A percentile compares a stretch with the other conserved stretches of the same genome.
Conservation (phyloP, 2,329 filamentous ascomycete genomes). For the Pseudocercospora vitis region DNA sequence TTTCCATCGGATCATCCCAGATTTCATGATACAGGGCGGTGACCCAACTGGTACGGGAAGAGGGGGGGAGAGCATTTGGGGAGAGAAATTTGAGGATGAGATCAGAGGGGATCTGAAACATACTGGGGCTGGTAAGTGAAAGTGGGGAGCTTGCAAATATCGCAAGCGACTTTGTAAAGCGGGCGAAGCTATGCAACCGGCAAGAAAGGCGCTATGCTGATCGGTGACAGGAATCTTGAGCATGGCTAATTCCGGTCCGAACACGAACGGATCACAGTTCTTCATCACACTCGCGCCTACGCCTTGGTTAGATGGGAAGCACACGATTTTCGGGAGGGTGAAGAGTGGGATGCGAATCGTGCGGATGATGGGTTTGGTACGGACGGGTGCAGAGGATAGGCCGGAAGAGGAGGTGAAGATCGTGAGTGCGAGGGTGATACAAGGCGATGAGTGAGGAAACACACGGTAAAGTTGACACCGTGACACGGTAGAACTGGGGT, state of each 20-base stretch:
- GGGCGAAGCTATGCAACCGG: background rate
- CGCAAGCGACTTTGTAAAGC: background rate
- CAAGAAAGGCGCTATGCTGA: background rate
- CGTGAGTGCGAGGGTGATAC: constrained; percentile 67
- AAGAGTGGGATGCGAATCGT: constrained; percentile 80
- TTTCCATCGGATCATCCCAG: constrained; percentile 91
- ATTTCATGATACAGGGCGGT: constrained; percentile 72
- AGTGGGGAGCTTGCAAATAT: no score
- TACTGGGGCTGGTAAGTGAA: constrained; percentile 70
- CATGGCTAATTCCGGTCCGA: constrained; percentile 92
- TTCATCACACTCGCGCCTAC: constrained; percentile 93
- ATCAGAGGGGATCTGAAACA: constrained; percentile 77
- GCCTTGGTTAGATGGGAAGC: constrained; percentile 94
- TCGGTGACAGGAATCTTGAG: constrained; percentile 60
- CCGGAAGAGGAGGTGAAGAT: constrained; percentile 83
- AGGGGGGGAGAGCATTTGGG: constrained; percentile 86
- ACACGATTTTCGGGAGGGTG: constrained; percentile 93
- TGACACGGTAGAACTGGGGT: no score
- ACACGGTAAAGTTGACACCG: no score
- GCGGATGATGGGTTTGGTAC: constrained; percentile 82
- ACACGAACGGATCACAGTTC: constrained; percentile 95
- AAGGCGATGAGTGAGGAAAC: constrained; percentile 55
- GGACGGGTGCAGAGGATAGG: constrained; percentile 76
- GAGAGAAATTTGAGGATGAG: constrained; percentile 92
- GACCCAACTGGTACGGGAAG: constrained; percentile 93